Conservation (phyloP, 257 asterid genomes). For the Petrea volubilis region DNA sequence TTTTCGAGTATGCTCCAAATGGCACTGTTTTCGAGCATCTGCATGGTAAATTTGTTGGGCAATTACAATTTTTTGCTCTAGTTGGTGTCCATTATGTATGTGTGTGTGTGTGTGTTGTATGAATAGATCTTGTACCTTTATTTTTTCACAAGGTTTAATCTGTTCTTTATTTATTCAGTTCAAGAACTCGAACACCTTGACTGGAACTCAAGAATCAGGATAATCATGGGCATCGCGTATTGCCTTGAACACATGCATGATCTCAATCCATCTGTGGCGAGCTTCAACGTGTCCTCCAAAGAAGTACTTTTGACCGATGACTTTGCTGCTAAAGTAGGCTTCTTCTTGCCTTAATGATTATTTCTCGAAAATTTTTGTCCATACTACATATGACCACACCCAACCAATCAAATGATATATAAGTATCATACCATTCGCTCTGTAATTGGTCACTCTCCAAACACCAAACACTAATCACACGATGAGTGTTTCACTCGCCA, state of each 20-base stretch:
- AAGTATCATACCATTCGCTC: too few species aligned
- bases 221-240: conserved; percentile 80
- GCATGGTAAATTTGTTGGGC: conserved; percentile 56
- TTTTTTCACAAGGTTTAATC: background rate
- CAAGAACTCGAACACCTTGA: conserved; percentile 87
- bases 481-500: too few species aligned
- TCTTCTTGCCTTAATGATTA: background rate
- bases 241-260: conserved; percentile 87
- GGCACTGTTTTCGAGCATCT: conserved; percentile 85
- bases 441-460: too few species aligned
- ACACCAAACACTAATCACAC: too few species aligned
- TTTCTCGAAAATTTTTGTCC: too few species aligned
- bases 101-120: background rate
- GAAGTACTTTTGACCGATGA: conserved; percentile 79
- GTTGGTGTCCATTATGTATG: too few species aligned
- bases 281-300: conserved; percentile 54
- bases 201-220: conserved; percentile 82
- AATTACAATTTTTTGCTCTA: background rate
- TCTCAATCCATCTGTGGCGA: conserved; percentile 71
- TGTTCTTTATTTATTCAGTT: conserved; percentile 39
- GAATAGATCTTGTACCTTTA: background rate
- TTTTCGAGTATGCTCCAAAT: conserved; percentile 93
- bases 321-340: conserved; percentile 89
- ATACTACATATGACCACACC: too few species aligned
- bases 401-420: too few species aligned